Conservation (phyloP, 148 eudicot species). For the Agrostemma githago region DNA sequence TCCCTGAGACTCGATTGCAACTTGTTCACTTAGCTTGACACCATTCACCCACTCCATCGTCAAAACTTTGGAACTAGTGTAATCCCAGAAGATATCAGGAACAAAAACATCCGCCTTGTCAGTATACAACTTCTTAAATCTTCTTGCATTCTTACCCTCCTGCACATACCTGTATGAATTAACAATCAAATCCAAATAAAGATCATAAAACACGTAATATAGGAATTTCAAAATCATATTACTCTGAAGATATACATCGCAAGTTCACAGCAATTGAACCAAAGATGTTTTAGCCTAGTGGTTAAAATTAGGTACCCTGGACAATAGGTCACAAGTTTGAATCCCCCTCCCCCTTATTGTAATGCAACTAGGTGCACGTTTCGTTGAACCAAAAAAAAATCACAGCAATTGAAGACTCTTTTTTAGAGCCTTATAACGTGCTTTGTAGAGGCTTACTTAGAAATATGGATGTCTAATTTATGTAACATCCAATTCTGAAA, state of each 20-base stretch:
- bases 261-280: not conserved
- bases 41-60: constrained; percentile 99
- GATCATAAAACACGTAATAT: constrained; percentile 18
- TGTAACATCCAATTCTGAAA: not conserved
- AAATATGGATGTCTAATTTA: not conserved
- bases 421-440: not conserved
- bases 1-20: constrained; percentile 87
- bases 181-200: constrained; percentile 57
- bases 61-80: constrained; percentile 85
- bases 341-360: no score
- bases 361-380: no score
- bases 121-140: constrained; percentile 94
- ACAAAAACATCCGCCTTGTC: constrained; percentile 94
- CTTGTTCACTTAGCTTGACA: constrained; percentile 85
- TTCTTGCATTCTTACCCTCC: constrained; percentile 99
- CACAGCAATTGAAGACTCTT: not conserved
- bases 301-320: no score
- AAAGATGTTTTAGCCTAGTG: no score
- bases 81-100: constrained; percentile 98
- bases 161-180: constrained; percentile 87
- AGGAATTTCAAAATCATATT: not conserved
- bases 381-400: no score
- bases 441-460: not conserved
- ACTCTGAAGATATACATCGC: not conserved
- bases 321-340: no score